Evolutionary conservation across 257 asterid species (phyloP), one percentile per base, ranked within the genome.

Genomic region (Buddleja alternifolia): DNA sequence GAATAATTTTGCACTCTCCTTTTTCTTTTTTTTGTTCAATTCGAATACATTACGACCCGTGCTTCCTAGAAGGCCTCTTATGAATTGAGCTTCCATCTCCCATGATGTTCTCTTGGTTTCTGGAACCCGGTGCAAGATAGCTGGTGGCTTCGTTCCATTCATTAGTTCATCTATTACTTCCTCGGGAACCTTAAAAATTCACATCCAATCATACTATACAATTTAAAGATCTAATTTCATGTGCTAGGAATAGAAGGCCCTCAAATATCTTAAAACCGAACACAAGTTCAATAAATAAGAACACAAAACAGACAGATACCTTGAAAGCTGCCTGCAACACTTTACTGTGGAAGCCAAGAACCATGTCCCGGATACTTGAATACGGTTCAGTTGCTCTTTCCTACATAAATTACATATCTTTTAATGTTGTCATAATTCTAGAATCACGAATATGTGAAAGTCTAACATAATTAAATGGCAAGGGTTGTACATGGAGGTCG

Each of bases 301-400:
- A 5, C 25, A 15, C 1, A 54, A 8, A 25, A 15, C 3, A 25
- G 2, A 47, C 0, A 16, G 5, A 29, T 63, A 86, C 97, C 89
- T 73, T 63, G 67, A 93, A 90, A 59, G 95, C 77, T 37, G 85
- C 90, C 70, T 80, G 85, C 29, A 93, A 86, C 47, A 84, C 88
- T 51, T 68, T 79, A 71, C 62, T 83, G 77, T 85, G 96, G 7
- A 93, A 90, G 71, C 97, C 95, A 23, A 89, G 85, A 70, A 93
- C 78, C 81, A 88, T 44, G 32, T 88, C 88, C 0, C 92, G 80
- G 54, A 93, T 69, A 55, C 87, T 75, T 0, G 99, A 81, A 70
- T 93, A 90, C 7, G 95, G 91, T 23, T 71, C 83, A 16, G 52
- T 70, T 60, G 55, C 21, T 25, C 82, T 84, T 36, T 63, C 93